phyloP scores from a whole-genome alignment of 371 early-diverging fungal species.

The Zopfochytrium polystomum region DNA sequence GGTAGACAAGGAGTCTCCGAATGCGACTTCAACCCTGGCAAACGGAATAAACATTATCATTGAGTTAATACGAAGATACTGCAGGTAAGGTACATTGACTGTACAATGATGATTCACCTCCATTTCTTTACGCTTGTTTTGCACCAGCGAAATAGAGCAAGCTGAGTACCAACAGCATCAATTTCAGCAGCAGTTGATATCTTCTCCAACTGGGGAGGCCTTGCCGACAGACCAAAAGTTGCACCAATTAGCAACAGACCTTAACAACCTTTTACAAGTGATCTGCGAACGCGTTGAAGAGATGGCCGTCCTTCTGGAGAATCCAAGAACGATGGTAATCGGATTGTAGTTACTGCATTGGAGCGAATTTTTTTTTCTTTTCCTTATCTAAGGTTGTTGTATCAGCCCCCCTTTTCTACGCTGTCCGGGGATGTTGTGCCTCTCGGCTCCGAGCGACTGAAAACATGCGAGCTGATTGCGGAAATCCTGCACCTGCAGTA shows the following conservation, averaged over 20 bases:
- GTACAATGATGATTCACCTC: no score
- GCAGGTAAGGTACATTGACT: constrained; percentile 49
- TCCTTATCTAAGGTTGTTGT: neutral
- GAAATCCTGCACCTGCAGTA: constrained; percentile 72
- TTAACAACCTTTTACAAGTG: constrained; percentile 77
- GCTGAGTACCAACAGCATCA: constrained; percentile 51
- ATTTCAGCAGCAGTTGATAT: constrained; percentile 45
- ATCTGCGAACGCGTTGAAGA: constrained; percentile 66
- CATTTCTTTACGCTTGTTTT: neutral
- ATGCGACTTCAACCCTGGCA: constrained; percentile 77
- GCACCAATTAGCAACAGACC: constrained; percentile 57
- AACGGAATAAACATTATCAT: constrained; percentile 92
- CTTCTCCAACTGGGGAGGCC: constrained; percentile 35
- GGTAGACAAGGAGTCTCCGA: constrained; percentile 75
- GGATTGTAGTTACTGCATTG: no score
- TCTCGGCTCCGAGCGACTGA: no score
- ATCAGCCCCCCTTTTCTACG: constrained; percentile 31
- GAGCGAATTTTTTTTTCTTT: neutral
- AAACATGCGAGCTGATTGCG: constrained; percentile 93
- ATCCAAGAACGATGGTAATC: constrained; percentile 51
- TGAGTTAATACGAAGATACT: constrained; percentile 91
- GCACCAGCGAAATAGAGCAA: constrained; percentile 53
- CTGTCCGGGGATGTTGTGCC: constrained; percentile 89
- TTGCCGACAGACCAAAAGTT: constrained; percentile 42
- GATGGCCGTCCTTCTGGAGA: constrained; percentile 59